Evolutionary conservation across 306 rosid species (phyloP), one percentile per base, ranked within the genome.

Genomic region (Casuarina equisetifolia): DNA sequence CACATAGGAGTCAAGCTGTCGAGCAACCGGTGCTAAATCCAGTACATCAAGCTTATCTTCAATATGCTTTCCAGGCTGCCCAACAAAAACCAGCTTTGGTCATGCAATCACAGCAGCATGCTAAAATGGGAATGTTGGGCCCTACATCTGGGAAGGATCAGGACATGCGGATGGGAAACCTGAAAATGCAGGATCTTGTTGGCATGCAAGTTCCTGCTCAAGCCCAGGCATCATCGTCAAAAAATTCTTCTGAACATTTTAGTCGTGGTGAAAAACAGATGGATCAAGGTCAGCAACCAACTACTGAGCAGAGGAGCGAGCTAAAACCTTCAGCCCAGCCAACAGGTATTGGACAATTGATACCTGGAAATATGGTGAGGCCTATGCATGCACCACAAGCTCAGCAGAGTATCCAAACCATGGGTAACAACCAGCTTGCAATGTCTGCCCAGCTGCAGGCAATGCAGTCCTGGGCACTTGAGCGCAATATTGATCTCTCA

Each of bases 381-480:
- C 87, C 97, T 10, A 73, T 80, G 89, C 91, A 92, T 82, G 79
- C 87, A 55, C 78, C 84, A 70, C 84, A 84, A 76, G 73, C 83
- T 75, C 94, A 92, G 72, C 97, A 88, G 80, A 82, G 81, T 82
- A 75, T 78, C 73, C 90, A 85, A 76, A 90, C 82, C 81, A 73
- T 81, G 85, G 67, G 85, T 63, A 92, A 82, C 88, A 89, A 89
- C 78, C 97, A 91, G 90, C 79, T 86, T 75, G 85, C 88, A 9
- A 69, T 81, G 77, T 82, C 95, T 82, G 74, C 88, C 63, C 97
- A 90, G 82, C 82, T 90, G 72, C 95, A 84, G 81, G 92, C 92
- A n/a, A 67, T 90, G 87, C 96, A 95, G 80, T 92, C 93, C 17
- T 92, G 96, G 97, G 97, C 88, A 38, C 84, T 81, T 51, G 98